Conservation (phyloP, 2,329 filamentous ascomycete genomes). For the Cryphonectria japonica region DNA sequence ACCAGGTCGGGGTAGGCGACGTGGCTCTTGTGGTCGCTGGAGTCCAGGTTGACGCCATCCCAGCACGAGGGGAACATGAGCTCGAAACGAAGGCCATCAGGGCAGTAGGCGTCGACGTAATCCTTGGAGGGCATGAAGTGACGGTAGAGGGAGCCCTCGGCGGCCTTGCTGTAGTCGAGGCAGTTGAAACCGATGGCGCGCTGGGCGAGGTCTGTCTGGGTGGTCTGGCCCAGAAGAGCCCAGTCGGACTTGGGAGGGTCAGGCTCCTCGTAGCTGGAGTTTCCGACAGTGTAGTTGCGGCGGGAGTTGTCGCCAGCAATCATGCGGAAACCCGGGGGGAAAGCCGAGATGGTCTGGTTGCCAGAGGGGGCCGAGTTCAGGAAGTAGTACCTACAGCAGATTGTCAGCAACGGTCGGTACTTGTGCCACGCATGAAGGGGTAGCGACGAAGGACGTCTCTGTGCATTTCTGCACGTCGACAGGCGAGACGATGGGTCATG, state of each 20-base stretch:
- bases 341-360: constrained; percentile 65
- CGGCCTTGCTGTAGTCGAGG: constrained; percentile 70
- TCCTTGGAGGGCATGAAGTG: constrained; percentile 80
- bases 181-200: constrained; percentile 95
- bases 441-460: not conserved
- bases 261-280: constrained; percentile 68
- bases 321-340: constrained; percentile 80
- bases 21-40: constrained; percentile 63
- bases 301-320: constrained; percentile 72
- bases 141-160: constrained; percentile 78
- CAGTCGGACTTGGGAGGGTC: constrained; percentile 72
- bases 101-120: constrained; percentile 80
- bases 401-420: constrained; percentile 7
- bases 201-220: constrained; percentile 71
- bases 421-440: not conserved
- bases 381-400: constrained; percentile 74
- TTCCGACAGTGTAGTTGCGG: constrained; percentile 70
- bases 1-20: constrained; percentile 79
- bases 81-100: constrained; percentile 80
- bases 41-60: constrained; percentile 69
- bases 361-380: constrained; percentile 58
- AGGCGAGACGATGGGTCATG: not conserved
- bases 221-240: constrained; percentile 63
- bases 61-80: constrained; percentile 90
- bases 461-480: not conserved